Evolutionary conservation across 2,329 filamentous ascomycete species (phyloP), one percentile per base, ranked within the genome.

Genomic region (Phialocephala sp.): DNA sequence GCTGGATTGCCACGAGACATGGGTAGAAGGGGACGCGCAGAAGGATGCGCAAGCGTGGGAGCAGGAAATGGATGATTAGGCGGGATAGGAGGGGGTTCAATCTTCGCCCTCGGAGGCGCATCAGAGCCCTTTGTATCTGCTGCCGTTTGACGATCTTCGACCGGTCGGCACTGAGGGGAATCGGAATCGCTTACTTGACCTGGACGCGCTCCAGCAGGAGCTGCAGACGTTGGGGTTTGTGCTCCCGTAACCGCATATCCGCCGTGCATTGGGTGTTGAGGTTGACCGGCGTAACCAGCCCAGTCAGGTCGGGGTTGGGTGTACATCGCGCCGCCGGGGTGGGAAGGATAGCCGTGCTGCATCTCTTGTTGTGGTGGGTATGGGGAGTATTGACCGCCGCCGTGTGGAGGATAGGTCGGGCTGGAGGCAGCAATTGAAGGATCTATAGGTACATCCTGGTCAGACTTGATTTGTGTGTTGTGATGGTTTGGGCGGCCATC

Each of bases 401-500:
- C 68, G 70, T 88, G 87, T 71, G 93, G 91, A 32, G 50, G 50
- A 79, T 97, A 97, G 75, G 92, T 94, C 67, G 94, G 94, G 85
- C 93, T 97, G 77, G 93, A 91, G 76, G 92, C 90, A 80, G 93
- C 91, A 79, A 97, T 97, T 80, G 93, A 96, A 77, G 94, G 93
- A 96, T 97, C 94, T 97, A 97, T 94, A 90, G 93, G 93, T 85
- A 96, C 89, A 89, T 93, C 90, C 87, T 87, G 87, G 93, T 97
- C 92, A 97, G 94, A 96, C 82, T 93, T 94, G 83, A 90, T 86
- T 85, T 88, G 85, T 80, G 86, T 84, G 83, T 87, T 85, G 84
- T 89, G 90, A 89, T 91, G 88, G 86, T 85, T 90, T 83, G 86
- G 84, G 77, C 84, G 83, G 79, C 84, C 91, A 92, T 93, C 91